phyloP scores from a whole-genome alignment of 345 rosid species.

The Melaleuca quinquenervia region DNA sequence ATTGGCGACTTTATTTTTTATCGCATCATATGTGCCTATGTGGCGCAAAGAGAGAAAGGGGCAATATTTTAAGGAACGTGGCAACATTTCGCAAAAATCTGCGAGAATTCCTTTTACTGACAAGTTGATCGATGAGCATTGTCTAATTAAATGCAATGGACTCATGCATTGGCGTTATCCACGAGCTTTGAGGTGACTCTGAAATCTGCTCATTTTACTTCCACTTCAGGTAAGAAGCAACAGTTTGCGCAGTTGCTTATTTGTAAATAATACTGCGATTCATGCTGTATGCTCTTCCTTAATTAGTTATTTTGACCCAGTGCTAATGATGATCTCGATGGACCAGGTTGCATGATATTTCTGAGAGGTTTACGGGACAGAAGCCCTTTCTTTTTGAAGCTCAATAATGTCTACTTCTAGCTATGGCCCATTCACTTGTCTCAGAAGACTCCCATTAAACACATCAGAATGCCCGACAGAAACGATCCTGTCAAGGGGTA shows the following conservation, averaged over 20 bases:
- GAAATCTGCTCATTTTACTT: neutral
- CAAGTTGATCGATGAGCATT: neutral
- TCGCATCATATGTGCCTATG: neutral
- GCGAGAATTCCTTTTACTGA: neutral
- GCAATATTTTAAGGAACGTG: neutral
- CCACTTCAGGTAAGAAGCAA: neutral
- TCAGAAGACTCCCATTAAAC: neutral
- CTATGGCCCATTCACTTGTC: neutral
- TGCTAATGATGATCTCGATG: neutral
- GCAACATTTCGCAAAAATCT: neutral
- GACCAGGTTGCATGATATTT: neutral
- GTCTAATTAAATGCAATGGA: neutral
- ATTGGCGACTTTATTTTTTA: neutral
- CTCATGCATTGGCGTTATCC: neutral
- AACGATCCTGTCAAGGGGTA: neutral
- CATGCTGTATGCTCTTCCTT: neutral
- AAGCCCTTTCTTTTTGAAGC: neutral
- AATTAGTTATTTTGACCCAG: neutral
- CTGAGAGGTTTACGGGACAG: neutral
- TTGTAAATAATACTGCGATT: neutral
- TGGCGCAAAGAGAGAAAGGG: neutral
- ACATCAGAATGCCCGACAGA: neutral
- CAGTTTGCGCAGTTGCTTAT: neutral
- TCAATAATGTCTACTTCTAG: neutral
- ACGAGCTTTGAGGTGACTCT: neutral